A percentile compares a stretch with the other conserved stretches of the same genome.
These are phyloP conservation scores for Trichophyton schoenleinii DNA, from an alignment of 2,329 filamentous ascomycete species.

Conservation along the genomic window DNA sequence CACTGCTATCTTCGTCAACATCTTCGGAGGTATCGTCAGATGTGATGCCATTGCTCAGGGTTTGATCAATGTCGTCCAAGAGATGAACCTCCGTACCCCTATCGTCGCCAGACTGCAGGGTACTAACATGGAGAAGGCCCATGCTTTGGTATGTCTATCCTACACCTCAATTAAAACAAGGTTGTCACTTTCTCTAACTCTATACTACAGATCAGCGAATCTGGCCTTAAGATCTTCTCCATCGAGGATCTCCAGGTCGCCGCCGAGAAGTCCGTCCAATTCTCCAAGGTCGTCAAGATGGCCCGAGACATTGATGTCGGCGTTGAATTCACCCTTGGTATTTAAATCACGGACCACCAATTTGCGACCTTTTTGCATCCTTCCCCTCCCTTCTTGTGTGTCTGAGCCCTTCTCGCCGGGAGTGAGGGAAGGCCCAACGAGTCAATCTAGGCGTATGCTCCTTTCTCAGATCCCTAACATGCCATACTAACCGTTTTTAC, in stretches of 20 bases:
- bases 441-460: background rate
- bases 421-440: background rate
- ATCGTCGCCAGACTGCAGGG: conserved; percentile 96
- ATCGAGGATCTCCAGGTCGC: conserved; percentile 96
- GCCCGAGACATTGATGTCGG: conserved; percentile 94
- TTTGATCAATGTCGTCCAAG: conserved; percentile 85
- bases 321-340: conserved; percentile 88
- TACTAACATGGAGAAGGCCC: conserved; percentile 93
- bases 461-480: background rate
- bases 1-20: conserved; percentile 98
- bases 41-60: conserved; percentile 96
- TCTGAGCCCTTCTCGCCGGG: background rate
- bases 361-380: background rate
- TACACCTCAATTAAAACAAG: background rate
- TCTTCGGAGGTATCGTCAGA: conserved; percentile 96
- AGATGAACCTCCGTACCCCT: conserved; percentile 89
- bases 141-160: conserved; percentile 52
- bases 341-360: conserved; percentile 44
- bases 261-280: conserved; percentile 95
- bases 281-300: conserved; percentile 99
- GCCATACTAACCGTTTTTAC: conserved; percentile 1
- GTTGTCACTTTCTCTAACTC: conserved; percentile 7
- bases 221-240: conserved; percentile 98
- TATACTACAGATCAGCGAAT: conserved; percentile 64
- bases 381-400: background rate